Base-by-base conservation (phyloP, 441 rosid genomes). In the Pelargonium australe region DNA sequence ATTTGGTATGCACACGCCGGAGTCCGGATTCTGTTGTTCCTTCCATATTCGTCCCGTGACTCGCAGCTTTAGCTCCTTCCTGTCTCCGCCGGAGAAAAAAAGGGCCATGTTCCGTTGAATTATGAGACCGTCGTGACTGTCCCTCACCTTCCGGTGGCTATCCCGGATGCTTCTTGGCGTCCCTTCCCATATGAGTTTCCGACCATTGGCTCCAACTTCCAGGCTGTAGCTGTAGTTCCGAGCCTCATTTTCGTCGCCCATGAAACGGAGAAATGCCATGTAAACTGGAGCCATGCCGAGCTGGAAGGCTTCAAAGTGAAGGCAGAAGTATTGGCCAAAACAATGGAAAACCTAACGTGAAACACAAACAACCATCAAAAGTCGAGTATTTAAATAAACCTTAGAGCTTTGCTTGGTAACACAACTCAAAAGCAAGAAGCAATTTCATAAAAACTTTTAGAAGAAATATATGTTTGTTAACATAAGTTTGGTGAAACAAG, bases 221-320 rank as follows among this genome's bases (percentile, higher is more conserved):
- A 69, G 60, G 72, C 72, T 61, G 72, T 69, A 69, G 65, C 72
- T 69, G 66, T 69, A 69, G 55, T 62, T 69, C 41, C 66, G 66
- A 16, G 72, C 72, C 57, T 69, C 72, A 5, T 25, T 63, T 17
- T 69, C 72, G 14, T 69, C 72, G 17, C 72, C 72, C 72, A 69
- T 69, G 72, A 69, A 69, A 34, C 72, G 57, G 9, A 69, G 34
- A 3, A 31, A 31, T 31, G 34, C 34, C 34, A 31, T 31, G 34
- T 31, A 31, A 31, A 31, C 34, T 31, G 34, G 34, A 31, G 34
- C 34, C 34, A 31, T 31, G 3, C 34, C 34, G 34, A 31, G 34
- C 34, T 31, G 34, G 34, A 31, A 31, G 34, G 34, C 34, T 3
- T 31, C 34, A 4, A 31, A 31, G 34, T 31, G 34, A 3, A 31